Percentiles rank a stretch among this genome's conserved stretches.
Evolutionary conservation across 164 flowering plant species (phyloP).

Genomic region (Aristolochia contorta): DNA sequence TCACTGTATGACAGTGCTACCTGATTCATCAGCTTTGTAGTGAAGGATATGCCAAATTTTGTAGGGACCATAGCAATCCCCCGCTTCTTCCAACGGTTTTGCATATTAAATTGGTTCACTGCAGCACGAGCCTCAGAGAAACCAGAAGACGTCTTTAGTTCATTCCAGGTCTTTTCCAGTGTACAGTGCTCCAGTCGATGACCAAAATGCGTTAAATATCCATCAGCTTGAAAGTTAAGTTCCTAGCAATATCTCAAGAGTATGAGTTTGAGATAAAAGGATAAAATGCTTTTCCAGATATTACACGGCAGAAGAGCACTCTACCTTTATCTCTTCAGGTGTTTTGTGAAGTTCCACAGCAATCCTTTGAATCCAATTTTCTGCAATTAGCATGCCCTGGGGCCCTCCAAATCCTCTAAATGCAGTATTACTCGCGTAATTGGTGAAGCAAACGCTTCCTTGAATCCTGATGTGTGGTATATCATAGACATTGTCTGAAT

Average conservation of each 20-base stretch:
- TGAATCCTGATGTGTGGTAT: slow-evolving; percentile 67
- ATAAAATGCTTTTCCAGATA: background rate
- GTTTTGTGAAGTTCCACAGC: slow-evolving; percentile 65
- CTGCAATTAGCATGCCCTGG: slow-evolving; percentile 92
- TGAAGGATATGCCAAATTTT: slow-evolving; percentile 91
- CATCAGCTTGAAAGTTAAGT: slow-evolving; percentile 81
- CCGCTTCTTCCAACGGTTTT: slow-evolving; percentile 92
- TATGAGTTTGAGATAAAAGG: background rate
- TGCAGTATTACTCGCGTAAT: slow-evolving; percentile 90
- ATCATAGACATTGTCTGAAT: slow-evolving; percentile 91
- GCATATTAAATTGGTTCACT: slow-evolving; percentile 56
- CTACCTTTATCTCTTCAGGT: slow-evolving; percentile 83
- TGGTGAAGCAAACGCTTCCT: slow-evolving; percentile 87
- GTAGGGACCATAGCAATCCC: slow-evolving; percentile 94
- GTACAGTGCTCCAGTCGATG: slow-evolving; percentile 66
- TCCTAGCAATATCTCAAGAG: slow-evolving; percentile 36
- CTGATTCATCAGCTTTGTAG: slow-evolving; percentile 89
- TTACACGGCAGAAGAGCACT: slow-evolving; percentile 2
- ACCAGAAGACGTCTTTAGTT: slow-evolving; percentile 60
- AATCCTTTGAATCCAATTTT: slow-evolving; percentile 90
- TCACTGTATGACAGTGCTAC: slow-evolving; percentile 20
- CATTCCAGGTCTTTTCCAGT: slow-evolving; percentile 57
- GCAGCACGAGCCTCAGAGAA: slow-evolving; percentile 44
- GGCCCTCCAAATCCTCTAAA: slow-evolving; percentile 99
- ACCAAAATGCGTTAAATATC: slow-evolving; percentile 71